Evolutionary conservation across 208 protist species (phyloP).

Genomic region (Strigomonas culicis): DNA sequence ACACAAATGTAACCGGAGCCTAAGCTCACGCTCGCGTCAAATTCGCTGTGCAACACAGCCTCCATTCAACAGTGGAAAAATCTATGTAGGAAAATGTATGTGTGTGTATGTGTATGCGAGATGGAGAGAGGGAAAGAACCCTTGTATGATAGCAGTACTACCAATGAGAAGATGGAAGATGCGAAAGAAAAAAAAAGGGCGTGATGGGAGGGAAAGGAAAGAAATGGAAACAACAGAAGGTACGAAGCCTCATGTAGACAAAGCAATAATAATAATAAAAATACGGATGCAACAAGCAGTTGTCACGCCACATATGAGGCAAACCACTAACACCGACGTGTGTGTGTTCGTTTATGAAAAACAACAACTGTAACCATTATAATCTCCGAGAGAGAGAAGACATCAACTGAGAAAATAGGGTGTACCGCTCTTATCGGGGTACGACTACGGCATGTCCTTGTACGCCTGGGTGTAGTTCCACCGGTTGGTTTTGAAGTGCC

Average conservation of each 20-base stretch:
- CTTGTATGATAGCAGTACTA: not conserved
- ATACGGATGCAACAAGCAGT: not conserved
- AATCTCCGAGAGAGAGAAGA: too few species aligned
- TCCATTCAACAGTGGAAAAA: not conserved
- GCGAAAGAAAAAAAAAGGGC: too few species aligned
- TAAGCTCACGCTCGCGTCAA: slow-evolving; percentile 68
- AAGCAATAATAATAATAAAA: slow-evolving; percentile 10
- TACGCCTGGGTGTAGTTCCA: slow-evolving; percentile 92
- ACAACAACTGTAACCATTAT: slow-evolving; percentile 2
- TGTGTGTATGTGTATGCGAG: too few species aligned
- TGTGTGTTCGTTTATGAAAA: not conserved
- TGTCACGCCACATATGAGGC: not conserved
- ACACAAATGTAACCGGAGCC: slow-evolving; percentile 79
- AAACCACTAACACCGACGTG: not conserved
- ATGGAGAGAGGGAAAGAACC: not conserved
- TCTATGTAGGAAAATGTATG: not conserved
- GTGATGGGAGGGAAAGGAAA: too few species aligned
- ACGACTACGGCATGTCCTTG: slow-evolving; percentile 81
- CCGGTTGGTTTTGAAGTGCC: slow-evolving; percentile 87
- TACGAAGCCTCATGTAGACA: not conserved
- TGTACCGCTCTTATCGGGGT: too few species aligned
- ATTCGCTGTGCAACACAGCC: slow-evolving; percentile 36
- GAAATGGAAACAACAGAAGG: not conserved
- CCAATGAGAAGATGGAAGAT: not conserved
- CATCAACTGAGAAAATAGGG: too few species aligned